Base-by-base conservation (phyloP, 1,284 basidiomycete species). In the Ustilago shanxiensis region DNA sequence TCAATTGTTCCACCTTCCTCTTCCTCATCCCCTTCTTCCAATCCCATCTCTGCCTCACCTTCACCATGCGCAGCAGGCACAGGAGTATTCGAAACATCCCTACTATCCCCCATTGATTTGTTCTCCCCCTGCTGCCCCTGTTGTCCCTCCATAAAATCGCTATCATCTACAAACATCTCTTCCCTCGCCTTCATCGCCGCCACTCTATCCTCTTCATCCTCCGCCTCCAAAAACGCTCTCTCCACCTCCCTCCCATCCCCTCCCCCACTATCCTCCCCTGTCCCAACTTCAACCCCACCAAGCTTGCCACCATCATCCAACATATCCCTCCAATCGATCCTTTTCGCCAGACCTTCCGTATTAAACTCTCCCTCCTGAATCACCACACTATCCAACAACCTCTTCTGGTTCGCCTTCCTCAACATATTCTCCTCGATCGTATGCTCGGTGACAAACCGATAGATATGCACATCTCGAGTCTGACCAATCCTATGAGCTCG, bases 361-460 rank as follows among this genome's bases (percentile, higher is more conserved):
- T 88, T 89, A 83, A 98, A 98, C 83, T 93, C 93, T 49, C 95
- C 95, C 81, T 92, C 91, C 85, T 95, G 94, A 72, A 98, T 98
- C 76, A 98, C 95, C 51, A 98, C 89, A 67, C 93, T 92, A 86
- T 98, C 95, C 59, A 98, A 88, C 18, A 92, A 90, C 52, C 95
- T 91, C 86, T 98, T 98, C 88, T 98, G 95, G 80, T 98, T 95
- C 16, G 95, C 95, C 86, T 97, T 98, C 68, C 92, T 91, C 39
- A 98, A 90, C 90, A 98, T 94, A 67, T 95, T 95, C 87, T 98
- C 95, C 87, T 98, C 96, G 53, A 98, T 94, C 0, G 95, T 97
- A 87, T 94, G 91, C 77, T 91, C 89, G 5, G 94, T 95, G 52
- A 98, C 92, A 86, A 98, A 95, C 7, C 95, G 93, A 86, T 97